These are phyloP conservation scores for Westerdykella ornata DNA, from an alignment of 2,329 filamentous ascomycete species.

Conservation along the genomic window DNA sequence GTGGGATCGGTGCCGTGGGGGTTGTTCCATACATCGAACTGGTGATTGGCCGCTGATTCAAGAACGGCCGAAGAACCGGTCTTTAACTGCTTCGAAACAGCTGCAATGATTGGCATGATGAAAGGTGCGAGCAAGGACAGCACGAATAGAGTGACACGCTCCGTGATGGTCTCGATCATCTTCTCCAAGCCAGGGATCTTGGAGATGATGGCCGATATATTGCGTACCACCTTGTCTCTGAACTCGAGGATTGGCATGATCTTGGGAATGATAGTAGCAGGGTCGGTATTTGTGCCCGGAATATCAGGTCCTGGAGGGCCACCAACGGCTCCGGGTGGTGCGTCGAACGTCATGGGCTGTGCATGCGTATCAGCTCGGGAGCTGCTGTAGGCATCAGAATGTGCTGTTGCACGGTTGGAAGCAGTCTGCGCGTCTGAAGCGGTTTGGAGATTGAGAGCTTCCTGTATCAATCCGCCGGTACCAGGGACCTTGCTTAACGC, in stretches of 20 bases:
- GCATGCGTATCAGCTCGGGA: slow-evolving; percentile 28
- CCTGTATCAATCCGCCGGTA: slow-evolving; percentile 41
- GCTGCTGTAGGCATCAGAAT: slow-evolving; percentile 32
- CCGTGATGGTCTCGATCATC: slow-evolving; percentile 87
- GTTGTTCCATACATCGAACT: slow-evolving; percentile 47
- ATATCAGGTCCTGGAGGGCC: slow-evolving; percentile 49
- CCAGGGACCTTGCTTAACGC: slow-evolving; percentile 69
- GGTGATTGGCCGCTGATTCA: slow-evolving; percentile 45
- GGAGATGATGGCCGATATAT: slow-evolving; percentile 75
- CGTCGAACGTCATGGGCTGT: slow-evolving; percentile 33
- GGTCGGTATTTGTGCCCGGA: slow-evolving; percentile 74
- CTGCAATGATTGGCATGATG: slow-evolving; percentile 82
- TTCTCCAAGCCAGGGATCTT: slow-evolving; percentile 87
- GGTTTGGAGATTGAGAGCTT: slow-evolving; percentile 43
- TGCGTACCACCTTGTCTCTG: slow-evolving; percentile 85
- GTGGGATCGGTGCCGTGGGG: slow-evolving; percentile 45
- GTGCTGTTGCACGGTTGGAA: slow-evolving; percentile 44
- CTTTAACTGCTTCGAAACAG: slow-evolving; percentile 78
- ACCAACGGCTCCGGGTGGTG: slow-evolving; percentile 40
- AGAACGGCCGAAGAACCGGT: slow-evolving; percentile 70
- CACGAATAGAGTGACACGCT: slow-evolving; percentile 86
- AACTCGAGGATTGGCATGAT: slow-evolving; percentile 95
- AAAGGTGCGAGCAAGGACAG: slow-evolving; percentile 87
- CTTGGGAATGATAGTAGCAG: slow-evolving; percentile 45
- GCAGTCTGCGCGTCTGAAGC: slow-evolving; percentile 45